Evolutionary conservation across 1,284 basidiomycete genomes (phyloP).

Genomic region (Apiotrichum gamsii): DNA sequence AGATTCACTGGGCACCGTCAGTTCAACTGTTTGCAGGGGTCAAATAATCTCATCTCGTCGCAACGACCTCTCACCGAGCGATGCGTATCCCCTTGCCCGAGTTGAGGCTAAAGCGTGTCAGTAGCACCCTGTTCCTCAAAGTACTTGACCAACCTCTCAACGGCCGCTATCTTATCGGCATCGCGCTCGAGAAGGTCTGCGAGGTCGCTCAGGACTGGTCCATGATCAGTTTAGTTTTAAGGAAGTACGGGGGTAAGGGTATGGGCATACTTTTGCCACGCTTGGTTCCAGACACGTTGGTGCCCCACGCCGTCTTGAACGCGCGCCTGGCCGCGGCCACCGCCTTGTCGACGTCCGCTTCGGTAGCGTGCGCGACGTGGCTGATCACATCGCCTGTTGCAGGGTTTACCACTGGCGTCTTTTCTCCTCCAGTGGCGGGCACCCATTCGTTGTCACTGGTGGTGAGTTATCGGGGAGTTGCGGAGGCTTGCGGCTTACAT

Average conservation of each 20-base stretch:
- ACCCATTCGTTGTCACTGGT: slow-evolving; percentile 36
- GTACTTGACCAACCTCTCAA: slow-evolving; percentile 52
- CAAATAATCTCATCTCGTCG: slow-evolving; percentile 23
- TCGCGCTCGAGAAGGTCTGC: slow-evolving; percentile 87
- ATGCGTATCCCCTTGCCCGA: slow-evolving; percentile 78
- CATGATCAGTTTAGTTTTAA: too few species aligned
- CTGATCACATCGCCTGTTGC: slow-evolving; percentile 55
- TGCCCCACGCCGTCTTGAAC: slow-evolving; percentile 83
- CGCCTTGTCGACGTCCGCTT: slow-evolving; percentile 69
- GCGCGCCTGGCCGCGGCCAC: slow-evolving; percentile 74
- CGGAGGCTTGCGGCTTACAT: slow-evolving; percentile 50
- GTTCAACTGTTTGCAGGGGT: too few species aligned
- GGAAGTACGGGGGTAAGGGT: too few species aligned
- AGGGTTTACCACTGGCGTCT: slow-evolving; percentile 29
- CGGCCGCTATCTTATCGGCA: slow-evolving; percentile 59
- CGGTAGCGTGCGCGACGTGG: slow-evolving; percentile 31
- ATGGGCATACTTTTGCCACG: slow-evolving; percentile 52
- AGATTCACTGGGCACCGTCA: too few species aligned
- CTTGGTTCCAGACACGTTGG: slow-evolving; percentile 73
- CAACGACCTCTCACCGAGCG: slow-evolving; percentile 55
- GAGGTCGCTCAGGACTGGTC: too few species aligned
- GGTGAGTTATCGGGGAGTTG: neutral
- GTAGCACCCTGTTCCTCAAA: too few species aligned
- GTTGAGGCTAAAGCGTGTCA: slow-evolving; percentile 51
- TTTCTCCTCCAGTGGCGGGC: slow-evolving; percentile 22